Evolutionary conservation across 331 rosid genomes (phyloP).

Genomic region (Malus hybrid): DNA sequence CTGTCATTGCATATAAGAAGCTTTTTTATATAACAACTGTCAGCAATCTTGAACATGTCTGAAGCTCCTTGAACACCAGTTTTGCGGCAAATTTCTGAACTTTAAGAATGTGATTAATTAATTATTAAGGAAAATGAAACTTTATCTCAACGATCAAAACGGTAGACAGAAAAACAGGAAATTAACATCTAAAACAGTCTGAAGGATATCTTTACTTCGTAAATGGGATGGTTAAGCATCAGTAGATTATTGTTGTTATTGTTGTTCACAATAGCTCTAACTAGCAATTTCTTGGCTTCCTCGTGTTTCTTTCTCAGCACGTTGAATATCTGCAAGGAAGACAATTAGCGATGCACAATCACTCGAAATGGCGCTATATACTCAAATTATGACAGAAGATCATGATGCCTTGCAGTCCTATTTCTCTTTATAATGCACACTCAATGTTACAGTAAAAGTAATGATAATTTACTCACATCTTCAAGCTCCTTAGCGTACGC

Average conservation of each 20-base stretch:
- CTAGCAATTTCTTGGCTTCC: conserved; percentile 71
- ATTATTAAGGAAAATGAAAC: conserved; percentile 41
- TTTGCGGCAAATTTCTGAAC: conserved; percentile 66
- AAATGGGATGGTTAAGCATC: conserved; percentile 88
- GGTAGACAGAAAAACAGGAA: conserved; percentile 1
- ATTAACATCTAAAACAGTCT: conserved; percentile 3
- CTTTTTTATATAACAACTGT: conserved; percentile 25
- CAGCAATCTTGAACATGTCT: conserved; percentile 27
- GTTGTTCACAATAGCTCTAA: conserved; percentile 49
- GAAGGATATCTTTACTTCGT: conserved; percentile 79
- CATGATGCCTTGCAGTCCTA: neutral
- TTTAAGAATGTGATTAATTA: conserved; percentile 44
- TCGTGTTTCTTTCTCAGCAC: conserved; percentile 79
- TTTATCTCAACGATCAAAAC: neutral
- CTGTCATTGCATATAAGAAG: neutral
- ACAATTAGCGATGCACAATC: neutral
- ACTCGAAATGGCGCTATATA: neutral
- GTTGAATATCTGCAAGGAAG: conserved; percentile 59
- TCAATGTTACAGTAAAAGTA: neutral
- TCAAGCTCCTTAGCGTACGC: conserved; percentile 76
- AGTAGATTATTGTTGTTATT: conserved; percentile 55
- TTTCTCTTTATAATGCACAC: neutral
- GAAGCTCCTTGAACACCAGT: conserved; percentile 51
- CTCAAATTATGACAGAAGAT: neutral
- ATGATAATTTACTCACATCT: conserved; percentile 47